Percentiles rank a stretch among this genome's conserved stretches.
Evolutionary conservation across 805 yeast genomes (phyloP).

Genomic region (Wickerhamiella parazyma): DNA sequence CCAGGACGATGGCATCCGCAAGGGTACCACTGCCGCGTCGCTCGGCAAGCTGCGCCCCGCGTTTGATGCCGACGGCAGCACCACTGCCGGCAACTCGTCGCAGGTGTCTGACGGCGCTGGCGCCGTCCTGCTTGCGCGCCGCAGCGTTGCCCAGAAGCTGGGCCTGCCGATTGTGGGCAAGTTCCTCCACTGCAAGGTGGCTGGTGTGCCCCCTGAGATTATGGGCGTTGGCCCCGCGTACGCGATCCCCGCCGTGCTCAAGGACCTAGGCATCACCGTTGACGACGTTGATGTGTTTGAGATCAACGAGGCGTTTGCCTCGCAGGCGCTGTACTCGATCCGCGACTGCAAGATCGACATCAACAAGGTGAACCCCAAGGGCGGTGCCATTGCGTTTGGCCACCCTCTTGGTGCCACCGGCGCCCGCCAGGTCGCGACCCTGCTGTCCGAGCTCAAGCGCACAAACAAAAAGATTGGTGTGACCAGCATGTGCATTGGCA

Average conservation of each 20-base stretch:
- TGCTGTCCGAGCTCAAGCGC: slow-evolving; percentile 59
- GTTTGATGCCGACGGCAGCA: slow-evolving; percentile 66
- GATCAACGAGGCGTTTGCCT: slow-evolving; percentile 94
- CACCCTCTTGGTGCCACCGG: slow-evolving; percentile 90
- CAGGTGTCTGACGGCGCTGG: slow-evolving; percentile 96
- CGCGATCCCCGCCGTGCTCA: slow-evolving; percentile 78
- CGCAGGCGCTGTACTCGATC: slow-evolving; percentile 75
- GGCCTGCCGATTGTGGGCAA: slow-evolving; percentile 66
- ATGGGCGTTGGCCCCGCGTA: slow-evolving; percentile 98
- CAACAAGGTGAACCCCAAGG: slow-evolving; percentile 72
- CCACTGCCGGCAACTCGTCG: slow-evolving; percentile 94
- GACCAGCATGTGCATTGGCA: slow-evolving; percentile 94
- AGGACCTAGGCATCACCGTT: slow-evolving; percentile 42
- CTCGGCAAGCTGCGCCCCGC: slow-evolving; percentile 74
- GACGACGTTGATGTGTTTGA: slow-evolving; percentile 67
- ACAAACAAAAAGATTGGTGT: slow-evolving; percentile 70
- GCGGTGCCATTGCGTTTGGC: slow-evolving; percentile 95
- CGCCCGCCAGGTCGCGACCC: slow-evolving; percentile 84
- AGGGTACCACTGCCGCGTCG: slow-evolving; percentile 66
- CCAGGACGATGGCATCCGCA: slow-evolving; percentile 83
- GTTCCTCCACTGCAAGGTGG: slow-evolving; percentile 62
- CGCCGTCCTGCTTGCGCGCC: slow-evolving; percentile 68
- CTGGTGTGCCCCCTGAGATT: slow-evolving; percentile 92
- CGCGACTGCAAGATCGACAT: slow-evolving; percentile 50
- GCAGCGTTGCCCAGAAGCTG: slow-evolving; percentile 67